phyloP scores from a whole-genome alignment of 2,329 filamentous ascomycete genomes.

The Monosporascus cannonballus region DNA sequence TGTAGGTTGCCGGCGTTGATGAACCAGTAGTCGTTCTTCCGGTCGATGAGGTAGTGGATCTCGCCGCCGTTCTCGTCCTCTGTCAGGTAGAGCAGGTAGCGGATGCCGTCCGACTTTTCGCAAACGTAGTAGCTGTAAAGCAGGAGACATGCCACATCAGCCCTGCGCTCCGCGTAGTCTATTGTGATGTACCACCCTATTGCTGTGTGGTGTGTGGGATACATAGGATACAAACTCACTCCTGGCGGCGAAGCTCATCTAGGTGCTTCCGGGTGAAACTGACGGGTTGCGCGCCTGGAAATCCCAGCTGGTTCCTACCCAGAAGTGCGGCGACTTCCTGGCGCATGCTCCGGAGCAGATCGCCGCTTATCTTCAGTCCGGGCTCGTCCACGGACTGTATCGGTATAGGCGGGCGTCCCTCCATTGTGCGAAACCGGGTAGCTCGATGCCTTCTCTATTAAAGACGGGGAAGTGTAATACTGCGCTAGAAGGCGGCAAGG shows the following conservation, averaged over 20 bases:
- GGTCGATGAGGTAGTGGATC: conserved; percentile 88
- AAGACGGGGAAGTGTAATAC: too few relatives aligned
- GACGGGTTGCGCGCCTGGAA: conserved; percentile 91
- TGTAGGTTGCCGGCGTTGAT: conserved; percentile 65
- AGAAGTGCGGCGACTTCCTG: conserved; percentile 70
- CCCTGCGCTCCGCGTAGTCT: too few relatives aligned
- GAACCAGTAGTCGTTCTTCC: conserved; percentile 95
- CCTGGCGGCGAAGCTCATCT: conserved; percentile 70
- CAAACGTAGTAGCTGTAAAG: conserved; percentile 78
- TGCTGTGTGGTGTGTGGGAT: too few relatives aligned
- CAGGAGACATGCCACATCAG: conserved; percentile 1
- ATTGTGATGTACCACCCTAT: too few relatives aligned
- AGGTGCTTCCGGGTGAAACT: conserved; percentile 82
- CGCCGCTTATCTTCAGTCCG: conserved; percentile 59
- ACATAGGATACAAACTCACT: conserved; percentile 42
- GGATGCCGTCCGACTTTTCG: conserved; percentile 95
- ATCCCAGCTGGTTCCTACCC: conserved; percentile 59
- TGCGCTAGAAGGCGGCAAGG: too few relatives aligned
- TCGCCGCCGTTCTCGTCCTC: conserved; percentile 55
- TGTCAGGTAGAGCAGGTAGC: conserved; percentile 90
- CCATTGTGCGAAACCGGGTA: background rate
- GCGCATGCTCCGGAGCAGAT: conserved; percentile 57
- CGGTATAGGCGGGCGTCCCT: conserved; percentile 9
- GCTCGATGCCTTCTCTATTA: too few relatives aligned
- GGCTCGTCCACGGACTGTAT: conserved; percentile 52